Conservation (phyloP, 257 asterid genomes). For the Catharanthus roseus region DNA sequence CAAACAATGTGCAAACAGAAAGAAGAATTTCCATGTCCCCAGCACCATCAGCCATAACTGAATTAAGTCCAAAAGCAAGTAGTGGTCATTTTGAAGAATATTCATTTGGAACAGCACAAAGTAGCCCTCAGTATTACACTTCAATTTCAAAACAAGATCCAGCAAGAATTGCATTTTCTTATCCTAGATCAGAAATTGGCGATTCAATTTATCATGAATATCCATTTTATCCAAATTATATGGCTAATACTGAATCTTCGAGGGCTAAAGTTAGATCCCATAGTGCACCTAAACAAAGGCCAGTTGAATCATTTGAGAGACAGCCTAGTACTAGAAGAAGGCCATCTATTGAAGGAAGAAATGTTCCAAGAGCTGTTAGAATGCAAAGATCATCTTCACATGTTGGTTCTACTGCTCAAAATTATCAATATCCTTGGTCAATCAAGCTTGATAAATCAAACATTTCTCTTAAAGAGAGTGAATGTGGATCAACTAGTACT, state of each 20-base stretch:
- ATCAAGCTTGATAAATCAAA: slow-evolving; percentile 76
- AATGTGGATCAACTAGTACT: slow-evolving; percentile 79
- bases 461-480: slow-evolving; percentile 74
- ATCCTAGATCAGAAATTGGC: slow-evolving; percentile 58
- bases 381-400: slow-evolving; percentile 96
- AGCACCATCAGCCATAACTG: slow-evolving; percentile 53
- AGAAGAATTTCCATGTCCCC: slow-evolving; percentile 60
- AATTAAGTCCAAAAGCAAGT: slow-evolving; percentile 57
- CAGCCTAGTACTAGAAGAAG: slow-evolving; percentile 52
- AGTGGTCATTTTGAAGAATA: slow-evolving; percentile 72
- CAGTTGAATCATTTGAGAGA: slow-evolving; percentile 60
- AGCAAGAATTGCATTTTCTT: slow-evolving; percentile 32
- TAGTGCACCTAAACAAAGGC: slow-evolving; percentile 97
- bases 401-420: slow-evolving; percentile 58
- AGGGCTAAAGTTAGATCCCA: slow-evolving; percentile 88
- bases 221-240: slow-evolving; percentile 71
- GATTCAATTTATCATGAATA: slow-evolving; percentile 58
- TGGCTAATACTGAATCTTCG: slow-evolving; percentile 92
- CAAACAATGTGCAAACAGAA: slow-evolving; percentile 46
- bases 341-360: slow-evolving; percentile 84
- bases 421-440: slow-evolving; percentile 76
- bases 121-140: slow-evolving; percentile 74
- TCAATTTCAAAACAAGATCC: slow-evolving; percentile 57
- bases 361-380: slow-evolving; percentile 73
- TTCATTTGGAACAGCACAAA: slow-evolving; percentile 55